A percentile compares a stretch with the other conserved stretches of the same genome.
Conservation (phyloP, 2,329 filamentous ascomycete species). For the Trichoderma sp. region DNA sequence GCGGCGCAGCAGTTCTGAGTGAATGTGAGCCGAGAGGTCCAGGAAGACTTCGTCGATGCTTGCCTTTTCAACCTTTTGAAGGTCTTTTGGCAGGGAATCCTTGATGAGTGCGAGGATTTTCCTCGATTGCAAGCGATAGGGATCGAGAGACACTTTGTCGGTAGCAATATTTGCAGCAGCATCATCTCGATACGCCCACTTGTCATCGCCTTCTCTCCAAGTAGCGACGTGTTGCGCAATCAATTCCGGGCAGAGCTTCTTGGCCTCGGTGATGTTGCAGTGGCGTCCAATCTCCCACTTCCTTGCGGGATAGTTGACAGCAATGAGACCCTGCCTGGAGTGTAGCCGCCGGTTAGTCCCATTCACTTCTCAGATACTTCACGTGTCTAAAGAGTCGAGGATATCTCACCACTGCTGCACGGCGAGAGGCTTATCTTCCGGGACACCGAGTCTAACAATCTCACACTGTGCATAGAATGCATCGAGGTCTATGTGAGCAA, state of each 20-base stretch:
- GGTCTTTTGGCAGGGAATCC: slow-evolving; percentile 61
- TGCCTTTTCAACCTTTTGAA: slow-evolving; percentile 85
- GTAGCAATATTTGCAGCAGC: slow-evolving; percentile 75
- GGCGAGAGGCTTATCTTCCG: slow-evolving; percentile 76
- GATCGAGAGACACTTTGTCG: slow-evolving; percentile 92
- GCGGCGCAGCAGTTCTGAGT: slow-evolving; percentile 68
- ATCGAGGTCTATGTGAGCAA: slow-evolving; percentile 93
- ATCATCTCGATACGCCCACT: slow-evolving; percentile 87
- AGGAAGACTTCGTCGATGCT: slow-evolving; percentile 95
- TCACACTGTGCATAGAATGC: slow-evolving; percentile 98
- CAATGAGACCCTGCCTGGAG: slow-evolving; percentile 80
- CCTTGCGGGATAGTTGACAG: slow-evolving; percentile 91
- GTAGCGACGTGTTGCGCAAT: slow-evolving; percentile 91
- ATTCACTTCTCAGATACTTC: neutral
- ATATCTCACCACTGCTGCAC: slow-evolving; percentile 79
- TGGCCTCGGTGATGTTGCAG: slow-evolving; percentile 76
- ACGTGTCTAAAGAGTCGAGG: neutral
- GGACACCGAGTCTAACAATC: slow-evolving; percentile 75
- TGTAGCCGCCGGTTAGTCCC: neutral
- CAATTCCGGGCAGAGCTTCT: slow-evolving; percentile 79
- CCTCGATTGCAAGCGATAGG: slow-evolving; percentile 81
- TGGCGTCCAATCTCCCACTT: slow-evolving; percentile 76
- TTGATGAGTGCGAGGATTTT: slow-evolving; percentile 79
- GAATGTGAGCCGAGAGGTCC: slow-evolving; percentile 82
- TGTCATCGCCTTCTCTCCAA: slow-evolving; percentile 87